Evolutionary conservation across 176 grass and related monocot species (phyloP).

Genomic region (Oryza meridionalis): DNA sequence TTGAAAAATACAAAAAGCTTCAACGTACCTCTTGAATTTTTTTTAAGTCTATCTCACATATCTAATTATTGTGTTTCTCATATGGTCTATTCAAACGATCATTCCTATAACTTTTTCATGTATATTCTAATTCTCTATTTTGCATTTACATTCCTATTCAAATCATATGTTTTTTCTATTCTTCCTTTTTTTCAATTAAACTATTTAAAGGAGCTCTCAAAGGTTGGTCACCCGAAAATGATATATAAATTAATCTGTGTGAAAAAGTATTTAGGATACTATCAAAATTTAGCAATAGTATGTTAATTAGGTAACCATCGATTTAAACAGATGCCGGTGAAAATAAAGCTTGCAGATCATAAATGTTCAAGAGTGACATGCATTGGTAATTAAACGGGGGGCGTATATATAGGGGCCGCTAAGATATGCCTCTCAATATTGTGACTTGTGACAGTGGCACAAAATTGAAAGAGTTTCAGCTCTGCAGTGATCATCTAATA

Average conservation of each 20-base stretch:
- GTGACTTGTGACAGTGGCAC: background rate
- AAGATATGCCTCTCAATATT: background rate
- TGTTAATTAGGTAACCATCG: background rate
- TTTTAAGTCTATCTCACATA: no score
- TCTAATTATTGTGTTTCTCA: no score
- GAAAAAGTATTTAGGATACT: background rate
- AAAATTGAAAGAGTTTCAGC: slow-evolving; percentile 4
- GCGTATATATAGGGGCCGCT: background rate
- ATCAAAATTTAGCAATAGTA: background rate
- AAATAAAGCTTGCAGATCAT: background rate
- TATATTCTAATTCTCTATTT: no score
- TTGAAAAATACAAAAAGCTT: no score
- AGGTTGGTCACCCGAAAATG: background rate
- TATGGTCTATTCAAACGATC: no score
- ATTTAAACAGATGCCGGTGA: background rate
- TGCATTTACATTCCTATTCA: no score
- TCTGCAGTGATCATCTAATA: background rate
- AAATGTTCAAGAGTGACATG: background rate
- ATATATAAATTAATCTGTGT: background rate
- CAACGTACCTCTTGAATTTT: no score
- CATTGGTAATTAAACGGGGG: background rate
- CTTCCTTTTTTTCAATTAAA: no score
- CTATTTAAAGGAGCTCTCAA: background rate
- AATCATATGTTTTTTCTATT: no score
- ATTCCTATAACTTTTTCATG: no score